Evolutionary conservation across 257 asterid species (phyloP).

Genomic region (Scutellaria barbata): DNA sequence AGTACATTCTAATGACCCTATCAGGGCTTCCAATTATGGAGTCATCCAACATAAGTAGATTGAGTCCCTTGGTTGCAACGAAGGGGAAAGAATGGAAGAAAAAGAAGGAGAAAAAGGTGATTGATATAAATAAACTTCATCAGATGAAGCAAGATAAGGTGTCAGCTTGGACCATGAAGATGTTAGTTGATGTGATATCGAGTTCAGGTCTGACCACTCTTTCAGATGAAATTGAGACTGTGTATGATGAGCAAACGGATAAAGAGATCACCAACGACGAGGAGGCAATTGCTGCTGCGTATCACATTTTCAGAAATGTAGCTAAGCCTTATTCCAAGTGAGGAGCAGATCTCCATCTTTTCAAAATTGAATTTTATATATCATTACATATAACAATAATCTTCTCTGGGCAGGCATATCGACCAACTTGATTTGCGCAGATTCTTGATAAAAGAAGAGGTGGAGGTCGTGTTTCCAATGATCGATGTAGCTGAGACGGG

Average conservation of each 20-base stretch:
- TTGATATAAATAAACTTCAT: slow-evolving; percentile 71
- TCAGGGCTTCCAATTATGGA: slow-evolving; percentile 80
- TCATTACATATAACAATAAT: background rate
- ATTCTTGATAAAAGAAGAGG: slow-evolving; percentile 91
- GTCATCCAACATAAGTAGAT: slow-evolving; percentile 53
- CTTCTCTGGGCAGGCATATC: slow-evolving; percentile 52
- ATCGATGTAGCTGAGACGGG: slow-evolving; percentile 71
- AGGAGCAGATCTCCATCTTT: slow-evolving; percentile 43
- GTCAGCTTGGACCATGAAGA: slow-evolving; percentile 92
- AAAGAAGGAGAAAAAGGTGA: slow-evolving; percentile 51
- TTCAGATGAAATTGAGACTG: slow-evolving; percentile 63
- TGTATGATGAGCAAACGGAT: slow-evolving; percentile 58
- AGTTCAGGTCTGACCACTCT: slow-evolving; percentile 76
- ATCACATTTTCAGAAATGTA: slow-evolving; percentile 71
- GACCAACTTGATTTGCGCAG: slow-evolving; percentile 70
- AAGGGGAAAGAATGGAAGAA: slow-evolving; percentile 61
- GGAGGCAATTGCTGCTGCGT: slow-evolving; percentile 88
- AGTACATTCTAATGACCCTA: slow-evolving; percentile 63
- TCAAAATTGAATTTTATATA: slow-evolving; percentile 4
- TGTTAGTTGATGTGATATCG: slow-evolving; percentile 70
- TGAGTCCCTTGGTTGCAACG: slow-evolving; percentile 50
- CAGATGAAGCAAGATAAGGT: slow-evolving; percentile 85
- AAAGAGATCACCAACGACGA: slow-evolving; percentile 78
- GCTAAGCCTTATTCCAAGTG: slow-evolving; percentile 71
- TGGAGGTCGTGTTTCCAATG: slow-evolving; percentile 74